Conservation (phyloP, 1,284 basidiomycete species). For the Ustilago cynodontis region DNA sequence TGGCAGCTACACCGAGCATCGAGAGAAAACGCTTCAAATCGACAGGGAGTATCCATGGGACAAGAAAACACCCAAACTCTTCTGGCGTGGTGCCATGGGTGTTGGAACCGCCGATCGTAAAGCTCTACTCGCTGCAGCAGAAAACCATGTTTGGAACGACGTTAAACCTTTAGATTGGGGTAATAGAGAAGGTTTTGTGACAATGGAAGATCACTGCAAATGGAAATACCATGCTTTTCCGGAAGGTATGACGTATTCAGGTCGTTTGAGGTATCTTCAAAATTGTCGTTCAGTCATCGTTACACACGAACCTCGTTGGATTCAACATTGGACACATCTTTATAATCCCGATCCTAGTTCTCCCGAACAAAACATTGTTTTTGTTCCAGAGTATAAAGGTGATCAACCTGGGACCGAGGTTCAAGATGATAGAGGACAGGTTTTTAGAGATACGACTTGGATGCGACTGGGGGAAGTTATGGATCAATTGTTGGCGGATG, state of each 20-base stretch:
- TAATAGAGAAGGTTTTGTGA: constrained; percentile 29
- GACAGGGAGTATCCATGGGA: constrained; percentile 55
- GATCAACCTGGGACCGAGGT: constrained; percentile 36
- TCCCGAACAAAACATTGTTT: constrained; percentile 68
- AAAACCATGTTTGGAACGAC: constrained; percentile 60
- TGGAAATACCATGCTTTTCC: constrained; percentile 67
- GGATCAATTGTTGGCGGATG: constrained; percentile 55
- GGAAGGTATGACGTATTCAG: constrained; percentile 66
- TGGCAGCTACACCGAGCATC: constrained; percentile 59
- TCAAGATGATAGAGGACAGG: constrained; percentile 44
- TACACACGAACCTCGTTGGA: constrained; percentile 63
- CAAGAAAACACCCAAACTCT: constrained; percentile 54
- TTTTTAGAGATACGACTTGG: constrained; percentile 52
- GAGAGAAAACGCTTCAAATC: constrained; percentile 46
- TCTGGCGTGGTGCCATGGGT: constrained; percentile 63
- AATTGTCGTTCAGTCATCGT: constrained; percentile 65
- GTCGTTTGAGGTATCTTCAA: constrained; percentile 62
- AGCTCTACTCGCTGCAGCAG: constrained; percentile 39
- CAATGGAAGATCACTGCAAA: constrained; percentile 65
- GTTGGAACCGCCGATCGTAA: constrained; percentile 64
- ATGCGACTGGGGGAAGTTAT: constrained; percentile 61
- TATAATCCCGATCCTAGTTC: constrained; percentile 58
- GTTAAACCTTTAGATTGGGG: constrained; percentile 57
- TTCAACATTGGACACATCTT: constrained; percentile 66
- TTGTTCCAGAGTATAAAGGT: constrained; percentile 51